phyloP scores from a whole-genome alignment of 2,329 filamentous ascomycete species.

The Cercospora citrullina region DNA sequence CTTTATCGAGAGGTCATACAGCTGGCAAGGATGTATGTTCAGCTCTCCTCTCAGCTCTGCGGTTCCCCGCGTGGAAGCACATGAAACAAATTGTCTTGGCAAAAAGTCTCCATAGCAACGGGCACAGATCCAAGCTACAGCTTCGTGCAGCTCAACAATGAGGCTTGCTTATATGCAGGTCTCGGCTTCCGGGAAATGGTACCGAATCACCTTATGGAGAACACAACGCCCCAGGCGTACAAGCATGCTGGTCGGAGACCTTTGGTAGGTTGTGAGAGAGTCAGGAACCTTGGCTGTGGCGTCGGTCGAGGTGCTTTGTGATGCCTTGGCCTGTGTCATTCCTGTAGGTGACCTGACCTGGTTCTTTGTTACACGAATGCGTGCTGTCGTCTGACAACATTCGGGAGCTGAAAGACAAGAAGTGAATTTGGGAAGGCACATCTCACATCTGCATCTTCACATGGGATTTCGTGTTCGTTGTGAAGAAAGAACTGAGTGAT shows the following conservation, averaged over 20 bases:
- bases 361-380: slow-evolving; percentile 5
- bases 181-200: not conserved
- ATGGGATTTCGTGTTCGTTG: not conserved
- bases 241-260: not conserved
- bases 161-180: not conserved
- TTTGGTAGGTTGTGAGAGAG: slow-evolving; percentile 11
- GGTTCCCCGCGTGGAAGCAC: not conserved
- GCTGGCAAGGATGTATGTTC: not conserved
- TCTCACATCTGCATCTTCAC: not conserved
- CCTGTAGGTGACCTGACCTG: not conserved
- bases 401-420: not conserved
- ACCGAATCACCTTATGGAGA: not conserved
- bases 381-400: not conserved
- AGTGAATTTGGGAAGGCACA: not conserved
- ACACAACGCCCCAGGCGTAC: not conserved
- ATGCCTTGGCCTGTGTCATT: slow-evolving; percentile 14
- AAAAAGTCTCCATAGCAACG: slow-evolving; percentile 6
- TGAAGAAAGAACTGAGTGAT: not conserved
- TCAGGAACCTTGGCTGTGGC: slow-evolving; percentile 6
- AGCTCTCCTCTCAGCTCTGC: not conserved
- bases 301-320: not conserved
- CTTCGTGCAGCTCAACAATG: not conserved
- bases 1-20: not conserved
- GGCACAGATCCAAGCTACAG: not conserved
- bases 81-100: slow-evolving; percentile 3